These are phyloP conservation scores for Schizopora paradoxa DNA, from an alignment of 1,284 basidiomycete genomes.

Conservation along the genomic window DNA sequence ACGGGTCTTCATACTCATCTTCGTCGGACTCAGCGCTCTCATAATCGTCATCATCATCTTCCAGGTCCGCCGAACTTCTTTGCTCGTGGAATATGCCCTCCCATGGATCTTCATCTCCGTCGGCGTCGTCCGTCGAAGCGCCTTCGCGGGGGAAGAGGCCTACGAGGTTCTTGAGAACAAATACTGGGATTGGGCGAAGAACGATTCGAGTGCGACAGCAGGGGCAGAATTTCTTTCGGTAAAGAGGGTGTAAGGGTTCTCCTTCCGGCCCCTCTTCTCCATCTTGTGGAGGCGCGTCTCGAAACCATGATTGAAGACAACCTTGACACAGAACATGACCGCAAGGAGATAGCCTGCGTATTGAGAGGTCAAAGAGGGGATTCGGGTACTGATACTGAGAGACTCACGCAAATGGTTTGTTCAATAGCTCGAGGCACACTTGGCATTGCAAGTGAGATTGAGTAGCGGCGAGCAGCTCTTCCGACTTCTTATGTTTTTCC, in stretches of 20 bases:
- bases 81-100: constrained; percentile 53
- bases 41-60: constrained; percentile 37
- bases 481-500: constrained; percentile 40
- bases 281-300: constrained; percentile 49
- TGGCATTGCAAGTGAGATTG: constrained; percentile 62
- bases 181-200: constrained; percentile 58
- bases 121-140: constrained; percentile 26
- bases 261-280: constrained; percentile 52
- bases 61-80: too few relatives aligned
- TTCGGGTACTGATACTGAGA: background rate
- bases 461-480: constrained; percentile 53
- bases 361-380: constrained; percentile 10
- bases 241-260: constrained; percentile 44
- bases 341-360: constrained; percentile 59
- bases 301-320: constrained; percentile 74
- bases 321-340: constrained; percentile 63
- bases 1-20: constrained; percentile 27
- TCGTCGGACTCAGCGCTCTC: constrained; percentile 27
- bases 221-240: constrained; percentile 63
- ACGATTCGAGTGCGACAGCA: constrained; percentile 56
- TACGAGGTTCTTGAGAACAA: constrained; percentile 57
- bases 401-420: constrained; percentile 60
- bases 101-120: constrained; percentile 52
- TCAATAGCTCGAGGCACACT: constrained; percentile 66
- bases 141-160: constrained; percentile 33